A percentile compares a stretch with the other conserved stretches of the same genome.
Evolutionary conservation across 345 rosid species (phyloP).

Genomic region (Syzygium jambos): DNA sequence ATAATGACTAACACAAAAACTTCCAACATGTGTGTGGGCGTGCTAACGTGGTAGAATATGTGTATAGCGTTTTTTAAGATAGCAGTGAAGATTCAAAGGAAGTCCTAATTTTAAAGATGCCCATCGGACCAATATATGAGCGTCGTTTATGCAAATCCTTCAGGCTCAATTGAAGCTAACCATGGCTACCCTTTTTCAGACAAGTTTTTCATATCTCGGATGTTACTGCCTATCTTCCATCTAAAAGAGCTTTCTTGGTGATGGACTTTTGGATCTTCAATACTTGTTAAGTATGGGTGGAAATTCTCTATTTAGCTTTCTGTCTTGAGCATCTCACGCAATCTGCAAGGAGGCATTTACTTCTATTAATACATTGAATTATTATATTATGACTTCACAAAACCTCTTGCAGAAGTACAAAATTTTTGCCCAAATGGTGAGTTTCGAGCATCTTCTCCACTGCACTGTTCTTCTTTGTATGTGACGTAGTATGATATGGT

Average conservation of each 20-base stretch:
- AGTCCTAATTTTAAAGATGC: background rate
- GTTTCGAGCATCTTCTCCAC: background rate
- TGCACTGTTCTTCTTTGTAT: background rate
- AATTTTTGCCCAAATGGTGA: background rate
- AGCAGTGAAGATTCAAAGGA: background rate
- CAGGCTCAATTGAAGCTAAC: background rate
- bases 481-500: background rate
- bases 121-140: background rate
- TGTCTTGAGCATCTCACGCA: background rate
- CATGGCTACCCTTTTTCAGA: background rate
- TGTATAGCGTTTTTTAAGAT: background rate
- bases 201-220: background rate
- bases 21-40: background rate
- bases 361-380: background rate
- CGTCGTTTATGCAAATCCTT: background rate
- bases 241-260: background rate
- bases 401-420: background rate
- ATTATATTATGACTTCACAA: background rate
- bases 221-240: background rate
- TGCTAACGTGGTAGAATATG: background rate
- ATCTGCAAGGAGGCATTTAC: background rate
- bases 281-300: background rate
- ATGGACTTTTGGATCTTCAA: background rate
- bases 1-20: background rate
- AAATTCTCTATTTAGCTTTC: background rate